Conservation (phyloP, 208 protist genomes). For the Leptomonas pyrrhocoris region DNA sequence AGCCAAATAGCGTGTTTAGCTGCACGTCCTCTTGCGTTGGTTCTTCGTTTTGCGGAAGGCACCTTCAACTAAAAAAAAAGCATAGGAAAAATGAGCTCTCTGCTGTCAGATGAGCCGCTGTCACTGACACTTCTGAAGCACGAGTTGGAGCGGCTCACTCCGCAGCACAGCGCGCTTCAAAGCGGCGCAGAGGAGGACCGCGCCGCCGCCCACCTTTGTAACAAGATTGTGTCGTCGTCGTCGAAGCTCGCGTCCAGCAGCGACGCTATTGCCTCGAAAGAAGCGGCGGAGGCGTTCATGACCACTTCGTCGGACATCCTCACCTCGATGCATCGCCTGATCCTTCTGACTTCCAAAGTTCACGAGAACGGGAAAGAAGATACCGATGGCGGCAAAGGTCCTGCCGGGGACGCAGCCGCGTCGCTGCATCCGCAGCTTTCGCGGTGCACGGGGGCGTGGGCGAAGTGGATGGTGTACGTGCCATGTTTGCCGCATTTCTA, state of each 20-base stretch:
- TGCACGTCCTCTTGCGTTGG: too few species aligned
- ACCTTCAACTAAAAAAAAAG: too few species aligned
- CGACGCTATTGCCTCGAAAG: not conserved
- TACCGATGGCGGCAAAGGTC: not conserved
- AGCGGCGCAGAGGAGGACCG: not conserved
- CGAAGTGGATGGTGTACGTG: not conserved
- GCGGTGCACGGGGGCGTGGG: not conserved
- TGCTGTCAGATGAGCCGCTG: not conserved
- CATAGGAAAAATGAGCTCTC: constrained; percentile 2
- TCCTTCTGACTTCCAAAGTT: not conserved
- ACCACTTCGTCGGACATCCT: not conserved
- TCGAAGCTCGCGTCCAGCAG: not conserved
- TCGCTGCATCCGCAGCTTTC: not conserved
- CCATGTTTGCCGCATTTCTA: not conserved
- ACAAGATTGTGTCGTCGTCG: not conserved
- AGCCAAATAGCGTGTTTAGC: too few species aligned
- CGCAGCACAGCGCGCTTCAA: not conserved
- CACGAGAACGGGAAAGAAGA: not conserved
- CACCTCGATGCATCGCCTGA: not conserved
- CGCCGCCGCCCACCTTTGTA: not conserved
- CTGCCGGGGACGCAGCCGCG: too few species aligned
- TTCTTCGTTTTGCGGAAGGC: too few species aligned
- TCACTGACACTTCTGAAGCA: constrained; percentile 3
- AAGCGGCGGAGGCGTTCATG: not conserved
- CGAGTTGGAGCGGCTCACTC: not conserved